Conservation (phyloP, 164 flowering plant genomes). For the Tetrastigma voinierianum region DNA sequence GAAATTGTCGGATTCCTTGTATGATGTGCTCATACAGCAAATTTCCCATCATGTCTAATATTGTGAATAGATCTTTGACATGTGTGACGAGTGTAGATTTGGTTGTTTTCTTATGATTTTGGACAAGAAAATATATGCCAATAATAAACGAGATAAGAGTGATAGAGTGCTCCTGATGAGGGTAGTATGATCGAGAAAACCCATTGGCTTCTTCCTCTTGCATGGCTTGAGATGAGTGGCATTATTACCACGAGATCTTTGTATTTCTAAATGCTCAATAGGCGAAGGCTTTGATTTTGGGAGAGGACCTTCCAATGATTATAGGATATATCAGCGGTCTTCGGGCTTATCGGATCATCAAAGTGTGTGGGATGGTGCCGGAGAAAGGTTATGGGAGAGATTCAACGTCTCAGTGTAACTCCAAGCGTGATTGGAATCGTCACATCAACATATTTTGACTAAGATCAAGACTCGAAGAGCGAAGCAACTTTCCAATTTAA, state of each 20-base stretch:
- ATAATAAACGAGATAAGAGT: too few species aligned
- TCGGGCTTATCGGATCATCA: slow-evolving; percentile 2
- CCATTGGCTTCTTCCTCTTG: not conserved
- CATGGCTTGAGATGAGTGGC: slow-evolving; percentile 13
- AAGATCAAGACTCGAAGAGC: slow-evolving; percentile 21
- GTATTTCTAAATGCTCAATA: slow-evolving; percentile 1
- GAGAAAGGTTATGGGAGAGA: slow-evolving; percentile 24
- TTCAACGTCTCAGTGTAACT: slow-evolving; percentile 18
- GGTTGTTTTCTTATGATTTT: too few species aligned
- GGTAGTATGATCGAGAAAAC: too few species aligned
- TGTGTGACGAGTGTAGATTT: too few species aligned
- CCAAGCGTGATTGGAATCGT: too few species aligned
- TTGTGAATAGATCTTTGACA: too few species aligned
- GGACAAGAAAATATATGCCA: too few species aligned
- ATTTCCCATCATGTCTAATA: too few species aligned
- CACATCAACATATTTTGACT: too few species aligned
- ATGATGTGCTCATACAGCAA: too few species aligned
- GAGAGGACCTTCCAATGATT: slow-evolving; percentile 25
- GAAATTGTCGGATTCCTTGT: too few species aligned
- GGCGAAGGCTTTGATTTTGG: slow-evolving; percentile 14
- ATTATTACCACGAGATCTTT: slow-evolving; percentile 16
- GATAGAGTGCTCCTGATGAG: too few species aligned
- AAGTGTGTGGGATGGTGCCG: slow-evolving; percentile 15
- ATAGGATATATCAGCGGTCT: slow-evolving; percentile 13
- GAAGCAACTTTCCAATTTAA: not conserved